A percentile compares a stretch with the other conserved stretches of the same genome.
Evolutionary conservation across 805 yeast species (phyloP).

Genomic region (Kregervanrija fluxuum): DNA sequence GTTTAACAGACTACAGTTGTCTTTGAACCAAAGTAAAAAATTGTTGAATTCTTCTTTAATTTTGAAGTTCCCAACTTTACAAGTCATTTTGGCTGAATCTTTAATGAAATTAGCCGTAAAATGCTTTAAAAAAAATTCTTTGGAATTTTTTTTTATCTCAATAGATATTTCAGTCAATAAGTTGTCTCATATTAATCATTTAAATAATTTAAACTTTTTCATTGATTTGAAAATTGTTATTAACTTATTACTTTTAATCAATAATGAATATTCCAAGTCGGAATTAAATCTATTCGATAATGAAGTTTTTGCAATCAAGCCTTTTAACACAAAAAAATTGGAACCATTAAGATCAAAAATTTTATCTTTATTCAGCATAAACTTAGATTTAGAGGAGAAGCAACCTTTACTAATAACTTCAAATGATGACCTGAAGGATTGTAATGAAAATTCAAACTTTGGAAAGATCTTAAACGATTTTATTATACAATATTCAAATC

Average conservation of each 20-base stretch:
- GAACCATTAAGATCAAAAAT: constrained; percentile 7
- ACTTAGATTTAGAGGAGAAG: too few species aligned
- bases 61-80: constrained; percentile 18
- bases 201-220: too few species aligned
- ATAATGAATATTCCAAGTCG: too few species aligned
- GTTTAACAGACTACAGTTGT: constrained; percentile 13
- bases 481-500: neutral
- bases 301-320: constrained; percentile 7
- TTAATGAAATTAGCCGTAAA: constrained; percentile 18
- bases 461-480: neutral
- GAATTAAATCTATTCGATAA: too few species aligned
- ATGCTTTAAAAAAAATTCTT: constrained; percentile 1
- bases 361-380: too few species aligned
- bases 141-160: too few species aligned
- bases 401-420: too few species aligned
- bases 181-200: too few species aligned
- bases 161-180: too few species aligned
- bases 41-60: constrained; percentile 25
- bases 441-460: neutral
- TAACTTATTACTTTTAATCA: too few species aligned
- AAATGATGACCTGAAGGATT: too few species aligned
- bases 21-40: constrained; percentile 17
- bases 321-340: constrained; percentile 8
- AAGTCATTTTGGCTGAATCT: constrained; percentile 20
- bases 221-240: too few species aligned